These are phyloP conservation scores for Thielaviopsis ethacetica DNA, from an alignment of 2,329 filamentous ascomycete species.

Conservation along the genomic window DNA sequence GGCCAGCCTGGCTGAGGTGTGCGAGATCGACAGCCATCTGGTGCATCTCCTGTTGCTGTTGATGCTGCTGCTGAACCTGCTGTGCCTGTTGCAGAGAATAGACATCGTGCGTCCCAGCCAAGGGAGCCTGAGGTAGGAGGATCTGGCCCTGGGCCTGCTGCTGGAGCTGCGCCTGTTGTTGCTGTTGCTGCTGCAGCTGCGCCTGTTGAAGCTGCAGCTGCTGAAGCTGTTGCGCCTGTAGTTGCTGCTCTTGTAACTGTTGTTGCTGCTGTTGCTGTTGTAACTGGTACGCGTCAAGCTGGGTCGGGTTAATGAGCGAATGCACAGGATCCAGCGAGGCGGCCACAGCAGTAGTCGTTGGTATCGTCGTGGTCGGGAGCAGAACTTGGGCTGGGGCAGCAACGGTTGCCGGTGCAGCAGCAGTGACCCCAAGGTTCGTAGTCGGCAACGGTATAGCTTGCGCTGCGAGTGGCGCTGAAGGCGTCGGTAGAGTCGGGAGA, in stretches of 20 bases:
- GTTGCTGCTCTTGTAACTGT: constrained; percentile 2
- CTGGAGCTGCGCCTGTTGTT: constrained; percentile 6
- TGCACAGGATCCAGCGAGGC: constrained; percentile 7
- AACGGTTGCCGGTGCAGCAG: background rate
- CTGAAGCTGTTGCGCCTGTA: constrained; percentile 4
- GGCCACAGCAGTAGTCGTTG: background rate
- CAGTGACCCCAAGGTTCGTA: background rate
- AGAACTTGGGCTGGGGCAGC: background rate
- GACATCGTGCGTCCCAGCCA: background rate
- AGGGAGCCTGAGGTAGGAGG: background rate
- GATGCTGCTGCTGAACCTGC: background rate
- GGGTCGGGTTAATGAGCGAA: background rate
- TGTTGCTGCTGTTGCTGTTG: constrained; percentile 6
- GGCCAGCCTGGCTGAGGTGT: constrained; percentile 4
- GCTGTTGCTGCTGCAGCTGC: constrained; percentile 1
- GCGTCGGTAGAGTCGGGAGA: constrained; percentile 1
- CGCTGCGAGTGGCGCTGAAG: background rate
- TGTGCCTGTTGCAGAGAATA: constrained; percentile 7
- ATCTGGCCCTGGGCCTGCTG: constrained; percentile 1
- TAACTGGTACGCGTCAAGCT: constrained; percentile 6
- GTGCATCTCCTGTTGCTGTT: constrained; percentile 5
- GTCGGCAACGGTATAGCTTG: background rate
- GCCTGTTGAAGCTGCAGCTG: constrained; percentile 4
- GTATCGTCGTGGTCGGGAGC: background rate
- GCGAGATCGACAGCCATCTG: constrained; percentile 5